Evolutionary conservation across 192 early-diverging fungal genomes (phyloP).

Genomic region (Jimgerdemannia lactiflua): DNA sequence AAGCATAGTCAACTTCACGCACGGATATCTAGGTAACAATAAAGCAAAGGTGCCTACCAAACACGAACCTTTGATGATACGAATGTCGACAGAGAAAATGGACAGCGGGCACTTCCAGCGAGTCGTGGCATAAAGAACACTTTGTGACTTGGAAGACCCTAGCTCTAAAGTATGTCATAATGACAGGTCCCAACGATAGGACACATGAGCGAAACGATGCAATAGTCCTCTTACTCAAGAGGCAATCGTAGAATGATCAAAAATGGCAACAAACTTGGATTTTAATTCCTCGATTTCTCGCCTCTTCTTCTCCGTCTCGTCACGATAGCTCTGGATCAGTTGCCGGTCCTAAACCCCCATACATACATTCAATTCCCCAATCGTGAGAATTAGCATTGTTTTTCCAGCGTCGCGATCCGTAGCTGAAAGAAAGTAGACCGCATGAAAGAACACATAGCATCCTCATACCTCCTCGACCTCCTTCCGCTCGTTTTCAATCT

Average conservation of each 20-base stretch:
- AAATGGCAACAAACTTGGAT: constrained; percentile 29
- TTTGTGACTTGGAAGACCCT: constrained; percentile 77
- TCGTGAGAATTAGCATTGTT: too few relatives aligned
- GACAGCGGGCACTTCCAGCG: constrained; percentile 86
- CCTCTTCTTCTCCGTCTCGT: constrained; percentile 75
- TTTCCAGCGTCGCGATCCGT: too few relatives aligned
- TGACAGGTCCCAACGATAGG: too few relatives aligned
- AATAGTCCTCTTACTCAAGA: too few relatives aligned
- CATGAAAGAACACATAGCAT: not conserved
- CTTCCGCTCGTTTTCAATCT: constrained; percentile 70
- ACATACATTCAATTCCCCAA: too few relatives aligned
- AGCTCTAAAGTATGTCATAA: constrained; percentile 25
- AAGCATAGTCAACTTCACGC: not conserved
- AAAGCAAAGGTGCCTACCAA: not conserved
- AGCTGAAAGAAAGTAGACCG: too few relatives aligned
- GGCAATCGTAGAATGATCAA: too few relatives aligned
- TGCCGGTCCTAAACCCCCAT: constrained; percentile 43
- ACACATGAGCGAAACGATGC: too few relatives aligned
- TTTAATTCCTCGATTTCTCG: constrained; percentile 83
- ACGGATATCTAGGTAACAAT: constrained; percentile 21
- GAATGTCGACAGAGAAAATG: constrained; percentile 96
- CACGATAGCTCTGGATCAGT: constrained; percentile 71
- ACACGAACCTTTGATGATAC: constrained; percentile 81
- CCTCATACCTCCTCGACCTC: constrained; percentile 52
- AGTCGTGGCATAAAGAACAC: constrained; percentile 65